Evolutionary conservation across 305 asterid genomes (phyloP).

Genomic region (Ajuga reptans): DNA sequence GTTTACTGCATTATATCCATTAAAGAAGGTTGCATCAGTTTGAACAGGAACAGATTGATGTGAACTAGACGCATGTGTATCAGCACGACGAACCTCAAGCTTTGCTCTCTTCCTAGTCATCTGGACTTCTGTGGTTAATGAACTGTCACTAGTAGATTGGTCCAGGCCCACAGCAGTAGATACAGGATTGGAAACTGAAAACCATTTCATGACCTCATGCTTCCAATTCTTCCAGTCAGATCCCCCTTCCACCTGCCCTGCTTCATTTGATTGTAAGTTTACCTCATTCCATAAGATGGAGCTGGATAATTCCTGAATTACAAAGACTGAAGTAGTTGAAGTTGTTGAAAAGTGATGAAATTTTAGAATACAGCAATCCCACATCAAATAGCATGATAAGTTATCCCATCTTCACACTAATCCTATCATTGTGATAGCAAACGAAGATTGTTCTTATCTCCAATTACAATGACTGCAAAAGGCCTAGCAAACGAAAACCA

Average conservation of each 20-base stretch:
- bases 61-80: conserved; percentile 52
- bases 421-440: conserved; percentile 8
- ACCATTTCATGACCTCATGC: conserved; percentile 87
- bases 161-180: conserved; percentile 37
- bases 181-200: conserved; percentile 65
- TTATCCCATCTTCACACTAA: conserved; percentile 4
- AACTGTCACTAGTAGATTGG: conserved; percentile 40
- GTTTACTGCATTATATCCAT: conserved; percentile 33
- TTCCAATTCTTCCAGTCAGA: conserved; percentile 82
- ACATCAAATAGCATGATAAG: neutral
- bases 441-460: neutral
- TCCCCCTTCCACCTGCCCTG: conserved; percentile 41
- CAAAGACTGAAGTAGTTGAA: conserved; percentile 10
- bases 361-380: neutral
- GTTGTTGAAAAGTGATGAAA: neutral
- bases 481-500: neutral
- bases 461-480: conserved; percentile 4
- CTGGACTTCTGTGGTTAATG: conserved; percentile 44
- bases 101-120: conserved; percentile 77
- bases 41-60: conserved; percentile 46
- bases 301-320: conserved; percentile 63
- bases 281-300: conserved; percentile 81
- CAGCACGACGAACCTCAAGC: conserved; percentile 99
- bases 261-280: conserved; percentile 45
- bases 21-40: conserved; percentile 42